Evolutionary conservation across 2,329 filamentous ascomycete genomes (phyloP), one percentile per base, ranked within the genome.

Genomic region (Colletotrichum sp.): DNA sequence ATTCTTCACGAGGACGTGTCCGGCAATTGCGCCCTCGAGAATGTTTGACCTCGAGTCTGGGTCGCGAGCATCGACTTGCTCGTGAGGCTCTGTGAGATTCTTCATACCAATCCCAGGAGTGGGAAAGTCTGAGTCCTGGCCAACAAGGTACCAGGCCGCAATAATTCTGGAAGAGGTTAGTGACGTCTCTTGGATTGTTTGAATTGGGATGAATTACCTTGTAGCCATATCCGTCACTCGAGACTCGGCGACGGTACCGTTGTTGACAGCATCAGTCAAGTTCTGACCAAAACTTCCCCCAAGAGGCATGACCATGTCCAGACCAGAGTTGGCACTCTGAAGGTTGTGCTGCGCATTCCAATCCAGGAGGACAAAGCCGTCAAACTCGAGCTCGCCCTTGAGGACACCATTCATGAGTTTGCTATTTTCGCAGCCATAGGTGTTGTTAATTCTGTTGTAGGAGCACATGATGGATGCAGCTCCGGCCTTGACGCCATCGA

Each of bases 1-100:
- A 82, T 97, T 97, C 87, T 98, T 98, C 70, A 97, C 87, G 1
- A 98, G 88, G n/a, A 96, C 94, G 68, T 94, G 95, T 8, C 91
- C 90, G 9, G 90, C 87, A n/a, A 91, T 86, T 1, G 90, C 90
- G 1, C 90, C 88, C 67, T 90, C 86, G 13, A 92, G 80, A 2
- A 91, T 82, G 0, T 86, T 83, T 1, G 82, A 79, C 60, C 84
- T 85, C 0, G 89, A 87, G 3, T 86, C 82, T 1, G 88, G 83
- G 72, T 89, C 85, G 6, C 88, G 86, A 1, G 89, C 90, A 77
- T 92, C 89, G 18, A 90, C 80, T 24, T 85, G 82, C 8, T 84
- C 79, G 30, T 90, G 89, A 0, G 87, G 86, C 28, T 83, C 71
- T 0, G 84, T 86, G 5, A 93, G 93, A 71, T 94, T 90, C 79